phyloP scores from a whole-genome alignment of 1,284 basidiomycete genomes.

The Afroboletus lepidellus region DNA sequence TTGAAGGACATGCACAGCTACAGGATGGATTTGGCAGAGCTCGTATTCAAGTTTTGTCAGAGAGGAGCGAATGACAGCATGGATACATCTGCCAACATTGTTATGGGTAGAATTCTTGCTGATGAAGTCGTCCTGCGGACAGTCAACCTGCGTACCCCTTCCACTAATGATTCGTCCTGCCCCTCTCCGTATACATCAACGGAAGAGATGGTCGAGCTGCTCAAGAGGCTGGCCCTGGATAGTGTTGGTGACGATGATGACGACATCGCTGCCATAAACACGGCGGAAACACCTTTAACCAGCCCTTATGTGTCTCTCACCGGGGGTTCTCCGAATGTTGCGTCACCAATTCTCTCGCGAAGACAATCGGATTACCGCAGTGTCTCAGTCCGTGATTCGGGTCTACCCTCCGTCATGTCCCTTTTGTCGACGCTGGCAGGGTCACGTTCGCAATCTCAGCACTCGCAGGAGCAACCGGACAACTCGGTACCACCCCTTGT shows the following conservation, averaged over 20 bases:
- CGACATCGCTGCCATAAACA: constrained; percentile 40
- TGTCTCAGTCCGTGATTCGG: constrained; percentile 36
- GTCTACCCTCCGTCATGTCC: constrained; percentile 61
- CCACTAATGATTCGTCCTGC: constrained; percentile 24
- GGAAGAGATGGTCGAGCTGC: constrained; percentile 37
- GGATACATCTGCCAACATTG: constrained; percentile 41
- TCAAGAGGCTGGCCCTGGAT: constrained; percentile 41
- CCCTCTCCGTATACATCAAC: constrained; percentile 27
- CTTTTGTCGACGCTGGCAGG: constrained; percentile 59
- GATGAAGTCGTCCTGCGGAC: constrained; percentile 57
- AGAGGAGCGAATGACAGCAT: constrained; percentile 35
- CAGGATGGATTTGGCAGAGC: constrained; percentile 56
- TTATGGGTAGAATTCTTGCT: constrained; percentile 61
- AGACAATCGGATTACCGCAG: constrained; percentile 52
- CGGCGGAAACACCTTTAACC: constrained; percentile 39
- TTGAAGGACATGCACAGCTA: constrained; percentile 68
- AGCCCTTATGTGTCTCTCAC: constrained; percentile 31
- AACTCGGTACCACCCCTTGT: constrained; percentile 31
- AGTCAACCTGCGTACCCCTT: constrained; percentile 36
- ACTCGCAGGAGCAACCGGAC: constrained; percentile 34
- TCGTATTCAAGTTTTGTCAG: constrained; percentile 56
- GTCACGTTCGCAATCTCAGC: constrained; percentile 57
- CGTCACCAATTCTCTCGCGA: constrained; percentile 54
- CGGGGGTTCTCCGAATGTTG: constrained; percentile 35
- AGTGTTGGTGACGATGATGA: constrained; percentile 39